A percentile compares a stretch with the other conserved stretches of the same genome.
These are phyloP conservation scores for Tylopilus vinaceipallidus DNA, from an alignment of 768 basidiomycete species.

Conservation along the genomic window DNA sequence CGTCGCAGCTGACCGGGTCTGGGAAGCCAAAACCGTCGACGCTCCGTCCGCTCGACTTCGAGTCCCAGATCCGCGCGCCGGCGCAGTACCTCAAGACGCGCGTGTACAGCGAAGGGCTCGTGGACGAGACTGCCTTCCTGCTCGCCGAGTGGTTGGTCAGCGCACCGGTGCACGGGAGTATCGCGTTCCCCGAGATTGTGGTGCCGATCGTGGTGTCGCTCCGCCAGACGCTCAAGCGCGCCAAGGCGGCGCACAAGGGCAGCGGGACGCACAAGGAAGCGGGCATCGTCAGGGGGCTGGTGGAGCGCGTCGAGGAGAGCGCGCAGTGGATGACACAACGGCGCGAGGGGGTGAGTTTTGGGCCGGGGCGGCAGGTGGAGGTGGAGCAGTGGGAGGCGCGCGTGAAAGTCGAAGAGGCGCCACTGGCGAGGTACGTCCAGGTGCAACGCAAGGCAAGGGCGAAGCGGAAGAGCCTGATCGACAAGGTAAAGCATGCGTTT, in stretches of 20 bases:
- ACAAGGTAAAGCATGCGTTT: constrained; percentile 54
- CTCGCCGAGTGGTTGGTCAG: constrained; percentile 82
- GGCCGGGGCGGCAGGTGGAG: constrained; percentile 65
- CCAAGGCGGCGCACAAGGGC: constrained; percentile 39
- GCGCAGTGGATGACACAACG: constrained; percentile 71
- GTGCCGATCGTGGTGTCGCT: constrained; percentile 76
- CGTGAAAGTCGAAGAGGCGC: constrained; percentile 58
- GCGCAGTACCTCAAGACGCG: constrained; percentile 87
- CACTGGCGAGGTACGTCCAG: constrained; percentile 66
- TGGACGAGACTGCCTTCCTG: constrained; percentile 78
- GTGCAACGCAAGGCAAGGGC: constrained; percentile 80
- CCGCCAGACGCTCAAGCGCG: constrained; percentile 68
- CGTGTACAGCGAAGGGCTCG: constrained; percentile 77
- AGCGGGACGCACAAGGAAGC: constrained; percentile 53
- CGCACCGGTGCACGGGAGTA: constrained; percentile 68
- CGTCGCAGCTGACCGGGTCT: constrained; percentile 64
- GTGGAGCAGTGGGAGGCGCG: constrained; percentile 73
- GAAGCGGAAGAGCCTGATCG: constrained; percentile 63
- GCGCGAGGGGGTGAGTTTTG: constrained; percentile 69
- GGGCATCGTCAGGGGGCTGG: constrained; percentile 63
- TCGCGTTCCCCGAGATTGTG: constrained; percentile 91
- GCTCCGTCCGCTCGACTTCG: constrained; percentile 85
- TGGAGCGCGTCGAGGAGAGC: constrained; percentile 88
- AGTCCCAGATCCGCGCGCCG: constrained; percentile 82
- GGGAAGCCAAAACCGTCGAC: constrained; percentile 81